phyloP scores from a whole-genome alignment of 2,329 filamentous ascomycete species.

The Sporothrix pallida region DNA sequence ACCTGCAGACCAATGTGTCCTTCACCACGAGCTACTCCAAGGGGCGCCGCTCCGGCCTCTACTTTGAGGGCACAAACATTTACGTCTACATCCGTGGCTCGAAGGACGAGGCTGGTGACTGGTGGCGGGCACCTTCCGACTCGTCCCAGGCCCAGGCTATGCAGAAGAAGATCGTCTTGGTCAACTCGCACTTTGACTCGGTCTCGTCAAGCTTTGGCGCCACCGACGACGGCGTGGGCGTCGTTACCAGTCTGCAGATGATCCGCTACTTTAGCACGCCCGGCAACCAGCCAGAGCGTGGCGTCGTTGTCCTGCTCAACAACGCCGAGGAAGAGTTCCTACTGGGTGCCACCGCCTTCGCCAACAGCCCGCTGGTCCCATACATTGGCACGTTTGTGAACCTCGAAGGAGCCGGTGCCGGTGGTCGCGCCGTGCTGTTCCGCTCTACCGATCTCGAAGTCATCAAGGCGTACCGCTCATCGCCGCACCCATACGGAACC shows the following conservation, averaged over 20 bases:
- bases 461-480: slow-evolving; percentile 75
- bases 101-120: slow-evolving; percentile 72
- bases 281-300: slow-evolving; percentile 74
- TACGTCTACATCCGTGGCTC: slow-evolving; percentile 88
- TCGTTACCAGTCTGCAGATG: slow-evolving; percentile 83
- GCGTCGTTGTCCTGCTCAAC: slow-evolving; percentile 85
- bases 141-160: slow-evolving; percentile 46
- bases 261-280: slow-evolving; percentile 81
- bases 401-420: slow-evolving; percentile 91
- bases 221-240: slow-evolving; percentile 91
- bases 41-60: slow-evolving; percentile 57
- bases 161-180: slow-evolving; percentile 76
- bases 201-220: slow-evolving; percentile 92
- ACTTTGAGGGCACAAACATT: slow-evolving; percentile 92
- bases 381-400: slow-evolving; percentile 91
- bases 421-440: slow-evolving; percentile 85
- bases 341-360: slow-evolving; percentile 84
- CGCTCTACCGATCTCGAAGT: slow-evolving; percentile 86
- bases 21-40: slow-evolving; percentile 52
- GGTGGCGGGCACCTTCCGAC: slow-evolving; percentile 61
- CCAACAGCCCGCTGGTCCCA: slow-evolving; percentile 78
- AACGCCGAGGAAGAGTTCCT: slow-evolving; percentile 95
- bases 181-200: slow-evolving; percentile 92
- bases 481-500: slow-evolving; percentile 79
- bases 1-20: slow-evolving; percentile 78